A percentile compares a stretch with the other conserved stretches of the same genome.
phyloP scores from a whole-genome alignment of 768 basidiomycete species.

The Polyporus arcularius region DNA sequence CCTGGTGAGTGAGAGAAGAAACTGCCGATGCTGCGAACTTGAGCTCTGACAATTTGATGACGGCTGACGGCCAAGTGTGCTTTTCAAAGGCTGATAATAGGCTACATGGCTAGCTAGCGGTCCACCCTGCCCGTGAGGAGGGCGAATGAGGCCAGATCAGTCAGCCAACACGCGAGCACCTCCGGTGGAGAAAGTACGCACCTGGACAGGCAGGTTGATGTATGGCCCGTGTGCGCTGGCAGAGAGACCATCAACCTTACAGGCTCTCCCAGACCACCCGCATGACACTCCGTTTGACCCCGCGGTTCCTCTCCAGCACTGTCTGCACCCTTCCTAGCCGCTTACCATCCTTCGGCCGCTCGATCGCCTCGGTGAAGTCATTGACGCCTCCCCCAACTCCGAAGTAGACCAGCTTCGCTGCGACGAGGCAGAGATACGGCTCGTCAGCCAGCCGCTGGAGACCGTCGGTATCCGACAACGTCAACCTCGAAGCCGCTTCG shows the following conservation, averaged over 20 bases:
- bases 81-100: too few species aligned
- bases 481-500: slow-evolving; percentile 3
- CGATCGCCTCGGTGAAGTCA: slow-evolving; percentile 66
- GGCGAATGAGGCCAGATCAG: too few species aligned
- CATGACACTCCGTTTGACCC: slow-evolving; percentile 78
- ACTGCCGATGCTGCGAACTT: too few species aligned
- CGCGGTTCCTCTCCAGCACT: slow-evolving; percentile 65
- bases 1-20: too few species aligned
- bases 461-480: slow-evolving; percentile 2
- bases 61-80: too few species aligned
- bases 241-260: background rate
- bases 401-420: slow-evolving; percentile 92
- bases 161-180: too few species aligned
- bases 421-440: slow-evolving; percentile 64
- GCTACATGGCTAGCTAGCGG: too few species aligned
- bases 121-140: too few species aligned
- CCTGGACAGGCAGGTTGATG: too few species aligned
- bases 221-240: too few species aligned
- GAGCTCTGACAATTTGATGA: too few species aligned
- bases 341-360: slow-evolving; percentile 27
- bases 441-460: background rate
- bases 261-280: slow-evolving; percentile 50
- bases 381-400: slow-evolving; percentile 89
- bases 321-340: slow-evolving; percentile 48
- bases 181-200: too few species aligned